Evolutionary conservation across 805 yeast genomes (phyloP), one percentile per base, ranked within the genome.

Genomic region (Candida wancherniae): DNA sequence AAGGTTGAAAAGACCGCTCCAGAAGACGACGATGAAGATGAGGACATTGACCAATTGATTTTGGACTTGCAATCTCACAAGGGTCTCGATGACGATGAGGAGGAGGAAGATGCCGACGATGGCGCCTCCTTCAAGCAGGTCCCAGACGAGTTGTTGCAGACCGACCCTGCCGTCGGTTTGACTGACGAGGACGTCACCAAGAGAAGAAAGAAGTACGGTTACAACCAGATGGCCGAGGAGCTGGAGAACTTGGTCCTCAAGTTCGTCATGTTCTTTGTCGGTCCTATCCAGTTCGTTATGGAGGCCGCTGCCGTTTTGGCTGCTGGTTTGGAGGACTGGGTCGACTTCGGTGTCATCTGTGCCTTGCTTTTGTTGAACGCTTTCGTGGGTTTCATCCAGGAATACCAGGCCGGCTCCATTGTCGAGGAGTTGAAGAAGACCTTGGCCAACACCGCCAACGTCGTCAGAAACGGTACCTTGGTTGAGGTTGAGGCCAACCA

Each of bases 241-340:
- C 67, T 74, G 51, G 94, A 84, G 69, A 82, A 80, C 70, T 46
- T 82, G 63, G 46, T 84, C 40, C 67, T 84, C 48, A 85, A 85
- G 73, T 84, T 86, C 62, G 56, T 80, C 54, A 74, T 76, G 82
- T 85, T 84, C 75, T 85, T 85, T 65, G 81, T 85, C 47, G 95
- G 95, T 69, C 95, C 95, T 49, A 85, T 85, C 62, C 95, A 86
- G 71, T 85, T 86, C 79, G 95, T 85, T 58, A 85, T 85, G 95
- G 95, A 85, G 71, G 94, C 90, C 57, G 95, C 95, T 56, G 95
- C 95, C 51, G 75, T 85, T 46, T 71, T 85, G 63, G 95, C 95
- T 58, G 95, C 94, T 47, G 95, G 95, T 80, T 74, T 85, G 54
- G 85, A 85, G 71, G 96, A 88, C 72, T 87, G 96, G 96, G 95